These are phyloP conservation scores for Diaporthe sp. DNA, from an alignment of 2,329 filamentous ascomycete genomes.

Conservation along the genomic window DNA sequence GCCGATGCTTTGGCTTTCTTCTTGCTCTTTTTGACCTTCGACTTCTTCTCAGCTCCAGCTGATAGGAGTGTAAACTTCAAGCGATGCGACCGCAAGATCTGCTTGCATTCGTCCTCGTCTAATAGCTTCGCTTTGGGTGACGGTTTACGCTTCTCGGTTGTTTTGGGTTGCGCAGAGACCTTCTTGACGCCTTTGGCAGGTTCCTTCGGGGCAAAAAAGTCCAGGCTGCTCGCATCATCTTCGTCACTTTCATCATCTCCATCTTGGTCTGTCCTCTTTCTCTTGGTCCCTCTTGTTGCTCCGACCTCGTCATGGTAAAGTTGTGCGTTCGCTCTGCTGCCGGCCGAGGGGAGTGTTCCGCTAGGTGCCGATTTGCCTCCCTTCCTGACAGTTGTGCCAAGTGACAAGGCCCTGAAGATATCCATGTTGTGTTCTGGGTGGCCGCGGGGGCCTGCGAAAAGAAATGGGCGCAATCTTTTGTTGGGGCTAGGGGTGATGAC, in stretches of 20 bases:
- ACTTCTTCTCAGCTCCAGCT: slow-evolving; percentile 61
- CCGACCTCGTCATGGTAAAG: slow-evolving; percentile 72
- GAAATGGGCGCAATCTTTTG: background rate
- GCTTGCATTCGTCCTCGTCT: slow-evolving; percentile 78
- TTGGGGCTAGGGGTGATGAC: background rate
- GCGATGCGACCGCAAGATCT: slow-evolving; percentile 82
- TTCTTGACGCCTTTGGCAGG: slow-evolving; percentile 34
- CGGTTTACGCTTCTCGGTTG: slow-evolving; percentile 43
- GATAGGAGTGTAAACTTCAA: slow-evolving; percentile 86
- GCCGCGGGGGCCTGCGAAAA: background rate
- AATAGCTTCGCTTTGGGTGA: slow-evolving; percentile 57
- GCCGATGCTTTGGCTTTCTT: slow-evolving; percentile 64
- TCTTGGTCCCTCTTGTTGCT: slow-evolving; percentile 61
- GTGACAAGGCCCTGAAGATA: slow-evolving; percentile 78
- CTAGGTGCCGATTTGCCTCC: slow-evolving; percentile 50
- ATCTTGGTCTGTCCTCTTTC: slow-evolving; percentile 62
- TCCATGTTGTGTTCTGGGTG: slow-evolving; percentile 66
- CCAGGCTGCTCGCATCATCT: slow-evolving; percentile 60
- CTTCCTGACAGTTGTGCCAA: slow-evolving; percentile 71
- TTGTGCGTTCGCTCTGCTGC: slow-evolving; percentile 75
- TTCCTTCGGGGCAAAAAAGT: slow-evolving; percentile 68
- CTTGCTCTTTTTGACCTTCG: slow-evolving; percentile 61
- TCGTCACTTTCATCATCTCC: slow-evolving; percentile 49
- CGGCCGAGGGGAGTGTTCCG: slow-evolving; percentile 70
- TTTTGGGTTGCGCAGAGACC: slow-evolving; percentile 36